Base-by-base conservation (phyloP, 495 filamentous ascomycete genomes). In the Aspergillus steynii region DNA sequence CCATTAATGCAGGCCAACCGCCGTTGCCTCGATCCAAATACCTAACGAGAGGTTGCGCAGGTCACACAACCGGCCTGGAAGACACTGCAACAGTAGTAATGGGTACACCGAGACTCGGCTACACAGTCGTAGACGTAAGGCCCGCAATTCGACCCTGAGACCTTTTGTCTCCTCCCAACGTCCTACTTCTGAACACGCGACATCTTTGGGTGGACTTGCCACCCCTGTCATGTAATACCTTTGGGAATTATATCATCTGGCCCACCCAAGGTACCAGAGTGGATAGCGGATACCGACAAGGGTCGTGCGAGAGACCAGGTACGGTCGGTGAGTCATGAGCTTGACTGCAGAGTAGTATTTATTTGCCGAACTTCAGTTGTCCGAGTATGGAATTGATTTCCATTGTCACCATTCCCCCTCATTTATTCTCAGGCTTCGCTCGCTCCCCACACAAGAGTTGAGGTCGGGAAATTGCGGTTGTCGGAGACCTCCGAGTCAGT, bases 401-500 rank as follows among this genome's bases (percentile, higher is more conserved):
- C 3, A 3, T 32, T 26, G 31, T 55, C 5, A 3, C 32, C 20
- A 26, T 12, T 42, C 6, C 42, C 20, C 29, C 32, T 55, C 29
- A 42, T 55, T 37, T 12, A 32, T 32, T 7, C 31, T 32, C 31
- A 32, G 31, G 20, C 50, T 29, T 29, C 31, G 12, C 37, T 29
- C 31, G 12, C 37, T 55, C 31, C 31, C 31, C 31, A 32, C 1
- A n/a, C 3, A 48, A 7, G 2, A 28, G 42, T 48, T 31, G 5
- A 6, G 14, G 29, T 58, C 65, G 60, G 61, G 52, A 53, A 34
- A 50, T 26, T 37, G 65, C 67, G 66, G 59, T 34, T 34, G 51
- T 67, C 68, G 70, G 70, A 70, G 70, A 68, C 50, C 68, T 72
- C 68, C 68, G 63, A 68, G 42, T 15, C n/a, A 31, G 32, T 53